Conservation (phyloP, 495 filamentous ascomycete species). For the Hypoxylon fuscum region DNA sequence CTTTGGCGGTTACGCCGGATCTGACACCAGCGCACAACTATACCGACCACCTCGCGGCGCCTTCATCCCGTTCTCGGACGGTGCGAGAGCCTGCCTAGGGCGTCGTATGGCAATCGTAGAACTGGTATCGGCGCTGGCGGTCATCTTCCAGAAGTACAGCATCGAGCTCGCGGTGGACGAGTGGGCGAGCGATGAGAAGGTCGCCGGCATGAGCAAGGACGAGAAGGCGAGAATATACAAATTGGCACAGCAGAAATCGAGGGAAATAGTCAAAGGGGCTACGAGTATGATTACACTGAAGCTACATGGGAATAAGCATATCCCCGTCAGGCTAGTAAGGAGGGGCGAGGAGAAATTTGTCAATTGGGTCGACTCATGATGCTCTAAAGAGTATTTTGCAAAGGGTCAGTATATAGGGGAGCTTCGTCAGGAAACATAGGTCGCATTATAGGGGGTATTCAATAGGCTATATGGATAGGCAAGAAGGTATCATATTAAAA, state of each 20-base stretch:
- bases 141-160: constrained; percentile 69
- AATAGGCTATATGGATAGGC: too few relatives aligned
- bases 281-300: constrained; percentile 70
- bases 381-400: not conserved
- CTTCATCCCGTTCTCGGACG: constrained; percentile 79
- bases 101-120: constrained; percentile 82
- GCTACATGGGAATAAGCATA: constrained; percentile 59
- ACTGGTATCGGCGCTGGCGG: constrained; percentile 71
- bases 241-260: constrained; percentile 60
- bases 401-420: constrained; percentile 7
- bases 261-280: constrained; percentile 55
- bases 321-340: constrained; percentile 69
- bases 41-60: constrained; percentile 70
- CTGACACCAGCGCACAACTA: constrained; percentile 61
- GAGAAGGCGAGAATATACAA: constrained; percentile 61
- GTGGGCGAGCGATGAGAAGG: constrained; percentile 68
- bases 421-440: constrained; percentile 1
- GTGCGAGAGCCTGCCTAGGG: constrained; percentile 72
- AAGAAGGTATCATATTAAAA: too few relatives aligned
- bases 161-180: constrained; percentile 72
- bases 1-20: constrained; percentile 63
- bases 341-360: constrained; percentile 70
- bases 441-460: too few relatives aligned
- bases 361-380: constrained; percentile 46
- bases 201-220: constrained; percentile 59